These are phyloP conservation scores for Neoarthrinium moseri DNA, from an alignment of 2,329 filamentous ascomycete species.

Conservation along the genomic window DNA sequence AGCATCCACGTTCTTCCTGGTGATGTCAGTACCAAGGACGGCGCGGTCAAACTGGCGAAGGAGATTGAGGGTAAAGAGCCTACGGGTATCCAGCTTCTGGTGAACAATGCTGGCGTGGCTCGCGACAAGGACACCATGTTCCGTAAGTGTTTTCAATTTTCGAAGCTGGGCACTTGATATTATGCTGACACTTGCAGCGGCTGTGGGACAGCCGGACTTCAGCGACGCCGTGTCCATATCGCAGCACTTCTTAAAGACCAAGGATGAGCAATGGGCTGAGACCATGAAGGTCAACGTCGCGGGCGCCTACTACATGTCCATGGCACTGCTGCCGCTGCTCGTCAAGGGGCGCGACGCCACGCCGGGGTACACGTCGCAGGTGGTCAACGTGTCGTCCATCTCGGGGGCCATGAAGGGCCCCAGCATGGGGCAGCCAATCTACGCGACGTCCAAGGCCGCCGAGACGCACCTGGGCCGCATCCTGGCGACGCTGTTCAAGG, in stretches of 20 bases:
- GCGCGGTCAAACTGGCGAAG: slow-evolving; percentile 43
- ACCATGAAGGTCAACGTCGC: slow-evolving; percentile 51
- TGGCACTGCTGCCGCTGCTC: slow-evolving; percentile 50
- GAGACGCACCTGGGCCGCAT: slow-evolving; percentile 43
- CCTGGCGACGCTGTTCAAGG: slow-evolving; percentile 41
- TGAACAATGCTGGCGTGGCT: slow-evolving; percentile 52
- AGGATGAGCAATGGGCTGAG: slow-evolving; percentile 43
- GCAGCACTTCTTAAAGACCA: slow-evolving; percentile 47
- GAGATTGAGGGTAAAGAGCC: slow-evolving; percentile 51
- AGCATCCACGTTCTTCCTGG: slow-evolving; percentile 8
- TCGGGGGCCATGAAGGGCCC: slow-evolving; percentile 51
- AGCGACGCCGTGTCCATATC: slow-evolving; percentile 44
- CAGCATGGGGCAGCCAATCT: slow-evolving; percentile 50
- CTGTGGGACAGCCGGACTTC: slow-evolving; percentile 43
- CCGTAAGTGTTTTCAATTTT: no score
- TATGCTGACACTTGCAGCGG: slow-evolving; percentile 33
- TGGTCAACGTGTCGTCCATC: slow-evolving; percentile 52
- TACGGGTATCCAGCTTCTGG: slow-evolving; percentile 49
- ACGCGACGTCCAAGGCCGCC: slow-evolving; percentile 47
- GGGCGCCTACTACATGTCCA: slow-evolving; percentile 48
- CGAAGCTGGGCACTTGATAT: no score
- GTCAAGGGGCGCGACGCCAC: slow-evolving; percentile 41
- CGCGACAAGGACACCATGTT: slow-evolving; percentile 50
- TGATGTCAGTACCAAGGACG: slow-evolving; percentile 37
- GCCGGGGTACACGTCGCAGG: slow-evolving; percentile 44